Evolutionary conservation across 73 alveolate genomes (phyloP).

Genomic region (Stentor coeruleus): DNA sequence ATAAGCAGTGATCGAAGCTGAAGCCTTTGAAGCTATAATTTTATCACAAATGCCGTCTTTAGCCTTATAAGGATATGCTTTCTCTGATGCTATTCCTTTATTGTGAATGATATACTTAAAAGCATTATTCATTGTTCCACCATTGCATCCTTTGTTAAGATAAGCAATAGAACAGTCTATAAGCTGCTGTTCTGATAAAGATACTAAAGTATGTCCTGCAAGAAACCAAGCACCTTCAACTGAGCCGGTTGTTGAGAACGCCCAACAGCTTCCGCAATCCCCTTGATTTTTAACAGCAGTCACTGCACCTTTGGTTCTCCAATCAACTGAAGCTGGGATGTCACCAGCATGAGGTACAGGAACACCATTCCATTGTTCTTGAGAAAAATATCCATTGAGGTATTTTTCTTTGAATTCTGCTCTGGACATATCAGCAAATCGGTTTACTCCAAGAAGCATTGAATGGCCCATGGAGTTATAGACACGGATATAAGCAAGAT

Average conservation of each 20-base stretch:
- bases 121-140: constrained; percentile 65
- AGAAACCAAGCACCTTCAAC: constrained; percentile 46
- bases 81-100: constrained; percentile 52
- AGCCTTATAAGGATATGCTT: constrained; percentile 71
- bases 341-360: not conserved
- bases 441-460: constrained; percentile 18
- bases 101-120: constrained; percentile 43
- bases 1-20: not conserved
- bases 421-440: constrained; percentile 47
- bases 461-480: not conserved
- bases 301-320: constrained; percentile 56
- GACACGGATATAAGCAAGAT: not conserved
- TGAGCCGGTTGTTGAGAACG: constrained; percentile 60
- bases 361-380: not conserved
- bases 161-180: constrained; percentile 61
- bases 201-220: constrained; percentile 27
- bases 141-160: constrained; percentile 74
- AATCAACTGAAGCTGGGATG: constrained; percentile 49
- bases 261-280: constrained; percentile 80
- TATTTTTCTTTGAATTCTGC: constrained; percentile 48
- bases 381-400: constrained; percentile 23
- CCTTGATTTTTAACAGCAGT: constrained; percentile 71
- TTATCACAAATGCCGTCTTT: constrained; percentile 44
- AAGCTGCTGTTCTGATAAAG: constrained; percentile 49
- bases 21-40: constrained; percentile 36